Percentiles rank a stretch among this genome's conserved stretches.
These are phyloP conservation scores for cucumber (Cucumis sativus) DNA, from an alignment of 306 rosid genomes.

Conservation along the genomic window DNA sequence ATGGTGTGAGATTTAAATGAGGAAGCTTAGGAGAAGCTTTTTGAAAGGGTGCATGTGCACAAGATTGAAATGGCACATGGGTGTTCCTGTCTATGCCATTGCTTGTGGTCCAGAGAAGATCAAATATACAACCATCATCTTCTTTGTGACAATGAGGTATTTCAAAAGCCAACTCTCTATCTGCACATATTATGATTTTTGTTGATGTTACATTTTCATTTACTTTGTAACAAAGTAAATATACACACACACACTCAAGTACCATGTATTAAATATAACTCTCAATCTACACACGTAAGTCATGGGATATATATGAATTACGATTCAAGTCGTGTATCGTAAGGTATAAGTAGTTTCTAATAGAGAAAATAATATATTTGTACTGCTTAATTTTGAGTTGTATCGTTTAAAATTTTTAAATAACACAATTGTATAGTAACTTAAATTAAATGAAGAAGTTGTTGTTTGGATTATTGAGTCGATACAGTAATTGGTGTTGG, in stretches of 20 bases:
- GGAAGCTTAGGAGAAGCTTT: neutral
- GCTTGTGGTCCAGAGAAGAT: neutral
- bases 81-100: neutral
- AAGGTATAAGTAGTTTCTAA: no score
- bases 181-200: neutral
- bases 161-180: neutral
- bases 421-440: no score
- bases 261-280: neutral
- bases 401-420: no score
- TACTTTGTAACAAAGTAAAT: neutral
- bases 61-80: conserved; percentile 7
- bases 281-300: neutral
- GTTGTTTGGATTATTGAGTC: no score
- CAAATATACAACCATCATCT: neutral
- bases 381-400: no score
- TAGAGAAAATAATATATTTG: no score
- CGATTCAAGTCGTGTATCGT: no score
- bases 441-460: no score
- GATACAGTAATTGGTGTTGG: no score
- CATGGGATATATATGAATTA: no score
- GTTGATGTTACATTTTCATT: neutral
- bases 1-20: neutral
- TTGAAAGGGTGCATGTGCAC: neutral
- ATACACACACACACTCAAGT: neutral
- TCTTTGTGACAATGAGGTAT: neutral